Evolutionary conservation across 768 basidiomycete species (phyloP).

Genomic region (Leucosporidium scottii): DNA sequence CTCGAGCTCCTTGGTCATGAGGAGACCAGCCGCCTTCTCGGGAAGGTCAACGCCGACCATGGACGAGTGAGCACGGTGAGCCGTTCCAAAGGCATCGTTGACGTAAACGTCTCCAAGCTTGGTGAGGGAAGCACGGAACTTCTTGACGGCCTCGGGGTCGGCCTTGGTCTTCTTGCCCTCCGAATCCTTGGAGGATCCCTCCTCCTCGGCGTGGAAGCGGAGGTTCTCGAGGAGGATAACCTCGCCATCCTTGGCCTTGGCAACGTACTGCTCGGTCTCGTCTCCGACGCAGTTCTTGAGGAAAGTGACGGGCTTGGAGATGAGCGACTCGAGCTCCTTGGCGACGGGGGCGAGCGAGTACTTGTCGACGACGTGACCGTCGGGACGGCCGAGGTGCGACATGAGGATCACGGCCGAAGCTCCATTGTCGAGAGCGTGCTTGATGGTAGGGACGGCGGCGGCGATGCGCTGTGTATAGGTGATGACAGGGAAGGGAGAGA

Average conservation of each 20-base stretch:
- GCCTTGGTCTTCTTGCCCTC: conserved; percentile 94
- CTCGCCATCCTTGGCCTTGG: conserved; percentile 50
- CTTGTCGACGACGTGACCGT: conserved; percentile 80
- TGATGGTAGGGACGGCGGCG: conserved; percentile 89
- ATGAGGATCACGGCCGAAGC: conserved; percentile 81
- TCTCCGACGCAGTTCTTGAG: conserved; percentile 76
- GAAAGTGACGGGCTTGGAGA: conserved; percentile 70
- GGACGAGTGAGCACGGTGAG: conserved; percentile 94
- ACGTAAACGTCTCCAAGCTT: conserved; percentile 89
- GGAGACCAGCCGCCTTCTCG: conserved; percentile 87
- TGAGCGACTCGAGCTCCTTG: conserved; percentile 62
- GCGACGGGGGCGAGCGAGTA: conserved; percentile 87
- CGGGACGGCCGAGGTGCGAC: conserved; percentile 96
- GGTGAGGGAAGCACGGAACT: conserved; percentile 83
- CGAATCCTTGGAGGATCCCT: conserved; percentile 86
- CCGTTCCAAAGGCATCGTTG: conserved; percentile 98
- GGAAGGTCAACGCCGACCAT: conserved; percentile 95
- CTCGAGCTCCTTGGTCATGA: conserved; percentile 97
- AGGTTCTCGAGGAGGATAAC: conserved; percentile 95
- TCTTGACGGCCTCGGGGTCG: conserved; percentile 65
- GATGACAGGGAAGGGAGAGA: too few species aligned
- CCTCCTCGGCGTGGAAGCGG: conserved; percentile 97
- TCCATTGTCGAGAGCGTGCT: conserved; percentile 82
- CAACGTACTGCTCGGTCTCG: conserved; percentile 71
- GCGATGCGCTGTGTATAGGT: conserved; percentile 71